phyloP scores from a whole-genome alignment of 2,329 filamentous ascomycete genomes.

The Sporothrix protearum region DNA sequence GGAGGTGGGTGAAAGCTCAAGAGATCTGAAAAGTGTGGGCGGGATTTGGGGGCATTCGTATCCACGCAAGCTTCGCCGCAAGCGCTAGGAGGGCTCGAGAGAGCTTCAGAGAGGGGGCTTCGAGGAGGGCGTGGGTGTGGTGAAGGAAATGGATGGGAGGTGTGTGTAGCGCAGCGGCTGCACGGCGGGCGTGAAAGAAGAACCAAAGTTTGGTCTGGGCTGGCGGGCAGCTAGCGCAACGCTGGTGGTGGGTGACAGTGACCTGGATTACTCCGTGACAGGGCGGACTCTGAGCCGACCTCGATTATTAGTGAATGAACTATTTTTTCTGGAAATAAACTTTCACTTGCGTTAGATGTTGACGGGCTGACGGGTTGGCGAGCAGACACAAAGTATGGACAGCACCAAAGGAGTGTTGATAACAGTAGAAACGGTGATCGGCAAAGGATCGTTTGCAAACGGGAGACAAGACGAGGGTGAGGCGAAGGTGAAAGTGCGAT shows the following conservation, averaged over 20 bases:
- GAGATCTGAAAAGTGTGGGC: neutral
- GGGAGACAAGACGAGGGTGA: neutral
- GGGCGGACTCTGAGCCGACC: neutral
- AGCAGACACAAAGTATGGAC: neutral
- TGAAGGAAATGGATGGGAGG: constrained; percentile 16
- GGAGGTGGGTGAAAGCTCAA: neutral
- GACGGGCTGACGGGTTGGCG: neutral
- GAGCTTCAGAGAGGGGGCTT: neutral
- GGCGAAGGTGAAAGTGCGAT: neutral
- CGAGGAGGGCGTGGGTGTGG: constrained; percentile 1
- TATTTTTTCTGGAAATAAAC: constrained; percentile 10
- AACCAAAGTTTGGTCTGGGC: neutral
- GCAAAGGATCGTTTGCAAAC: neutral
- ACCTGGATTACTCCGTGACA: constrained; percentile 11
- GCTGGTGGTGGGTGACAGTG: constrained; percentile 2
- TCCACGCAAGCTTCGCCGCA: constrained; percentile 23
- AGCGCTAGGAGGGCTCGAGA: neutral
- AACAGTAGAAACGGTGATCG: neutral
- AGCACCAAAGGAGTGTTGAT: neutral
- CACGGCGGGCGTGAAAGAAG: constrained; percentile 6
- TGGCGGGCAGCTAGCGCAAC: constrained; percentile 2
- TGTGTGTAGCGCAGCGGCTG: constrained; percentile 11
- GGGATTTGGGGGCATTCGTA: constrained; percentile 15
- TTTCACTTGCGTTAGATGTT: neutral
- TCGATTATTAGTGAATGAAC: constrained; percentile 11